Base-by-base conservation (phyloP, 169 alveolate genomes). In the Besnoitia besnoiti region DNA sequence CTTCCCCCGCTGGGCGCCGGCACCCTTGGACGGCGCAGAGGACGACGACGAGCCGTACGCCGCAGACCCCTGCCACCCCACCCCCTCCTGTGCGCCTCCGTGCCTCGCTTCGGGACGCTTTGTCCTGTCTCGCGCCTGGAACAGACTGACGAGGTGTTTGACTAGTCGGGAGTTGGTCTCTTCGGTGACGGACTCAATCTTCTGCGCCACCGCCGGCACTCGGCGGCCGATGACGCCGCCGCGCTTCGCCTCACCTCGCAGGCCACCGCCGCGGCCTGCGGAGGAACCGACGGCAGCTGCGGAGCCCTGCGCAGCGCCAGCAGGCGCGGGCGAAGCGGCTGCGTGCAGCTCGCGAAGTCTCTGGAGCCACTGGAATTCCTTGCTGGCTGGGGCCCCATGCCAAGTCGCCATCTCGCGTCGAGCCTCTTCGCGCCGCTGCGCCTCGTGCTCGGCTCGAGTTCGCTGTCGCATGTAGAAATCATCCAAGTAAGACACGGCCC, bases 321-420 rank as follows among this genome's bases (percentile, higher is more conserved):
- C 67, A 3, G 27, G 27, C 33, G 55, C 55, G 55, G 24, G 24
- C 5, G 67, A 55, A n/a, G n/a, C n/a, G n/a, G 12, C 67, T 5
- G 12, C 27, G 33, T 67, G 46, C 21, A 0, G 39, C 12, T 67
- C n/a, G 40, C 80, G 80, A 21, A 67, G 80, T 24, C 47, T 2
- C 47, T 33, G 39, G 39, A 67, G 80, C 80, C 80, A 67, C 44
- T 67, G 80, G 12, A 67, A 35, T 42, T 67, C 80, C 80, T 67
- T 67, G 80, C 46, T 67, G 3, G 46, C 47, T 24, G 46, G 39
- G 44, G 80, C 80, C 44, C 80, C 80, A 7, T n/a, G 40, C 80
- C 80, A 67, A 1, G 80, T 35, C 47, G 44, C n/a, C 80, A 67
- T 67, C 80, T n/a, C 47, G 39, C 80, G 39, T 8, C 80, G 80